Evolutionary conservation across 805 yeast species (phyloP).

Genomic region (Pichia ethanolica): DNA sequence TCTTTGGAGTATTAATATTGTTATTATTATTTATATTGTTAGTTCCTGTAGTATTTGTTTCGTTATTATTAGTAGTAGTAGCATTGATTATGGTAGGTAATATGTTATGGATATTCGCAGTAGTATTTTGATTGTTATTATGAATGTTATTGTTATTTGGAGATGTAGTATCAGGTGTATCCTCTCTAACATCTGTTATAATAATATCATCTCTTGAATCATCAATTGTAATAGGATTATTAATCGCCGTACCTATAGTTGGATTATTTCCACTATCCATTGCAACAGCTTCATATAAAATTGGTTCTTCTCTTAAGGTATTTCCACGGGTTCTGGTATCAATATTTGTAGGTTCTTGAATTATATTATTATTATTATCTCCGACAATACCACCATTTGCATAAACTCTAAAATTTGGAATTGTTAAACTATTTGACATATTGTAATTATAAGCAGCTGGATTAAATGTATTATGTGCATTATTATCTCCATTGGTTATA

Average conservation of each 20-base stretch:
- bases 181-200: conserved; percentile 7
- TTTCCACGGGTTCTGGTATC: conserved; percentile 7
- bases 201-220: conserved; percentile 16
- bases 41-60: too few relatives aligned
- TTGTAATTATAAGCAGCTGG: conserved; percentile 20
- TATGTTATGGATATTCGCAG: too few relatives aligned
- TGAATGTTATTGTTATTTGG: not conserved
- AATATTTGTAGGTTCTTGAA: not conserved
- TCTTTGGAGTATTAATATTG: not conserved
- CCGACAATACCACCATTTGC: not conserved
- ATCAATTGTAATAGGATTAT: conserved; percentile 10
- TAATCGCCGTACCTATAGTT: conserved; percentile 7
- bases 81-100: not conserved
- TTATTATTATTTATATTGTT: not conserved
- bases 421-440: conserved; percentile 25
- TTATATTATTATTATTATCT: not conserved
- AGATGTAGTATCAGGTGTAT: not conserved
- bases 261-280: conserved; percentile 10
- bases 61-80: not conserved
- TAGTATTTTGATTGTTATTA: too few relatives aligned
- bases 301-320: conserved; percentile 4
- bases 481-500: conserved; percentile 3
- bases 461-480: conserved; percentile 23
- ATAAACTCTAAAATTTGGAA: conserved; percentile 18
- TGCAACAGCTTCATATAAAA: conserved; percentile 4